These are phyloP conservation scores for Curvularia verruculosa DNA, from an alignment of 2,329 filamentous ascomycete genomes.

Conservation along the genomic window DNA sequence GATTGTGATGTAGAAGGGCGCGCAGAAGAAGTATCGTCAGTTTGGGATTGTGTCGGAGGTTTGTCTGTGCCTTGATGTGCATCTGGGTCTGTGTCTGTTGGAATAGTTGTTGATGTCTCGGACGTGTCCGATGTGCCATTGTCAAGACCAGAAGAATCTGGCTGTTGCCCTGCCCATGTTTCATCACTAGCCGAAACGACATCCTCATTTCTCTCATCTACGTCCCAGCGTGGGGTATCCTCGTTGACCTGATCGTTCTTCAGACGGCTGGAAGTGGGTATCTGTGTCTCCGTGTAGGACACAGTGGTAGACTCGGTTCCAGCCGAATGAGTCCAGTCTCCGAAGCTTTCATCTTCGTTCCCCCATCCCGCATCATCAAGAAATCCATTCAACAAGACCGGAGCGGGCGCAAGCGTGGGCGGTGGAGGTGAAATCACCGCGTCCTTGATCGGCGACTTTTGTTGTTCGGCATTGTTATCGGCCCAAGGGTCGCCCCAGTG, in stretches of 20 bases:
- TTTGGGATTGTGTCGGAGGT: slow-evolving; percentile 12
- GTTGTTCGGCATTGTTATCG: slow-evolving; percentile 38
- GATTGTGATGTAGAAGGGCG: slow-evolving; percentile 46
- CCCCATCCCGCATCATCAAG: slow-evolving; percentile 48
- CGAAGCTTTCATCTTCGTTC: slow-evolving; percentile 37
- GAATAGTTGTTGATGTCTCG: slow-evolving; percentile 42
- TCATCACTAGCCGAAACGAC: slow-evolving; percentile 7
- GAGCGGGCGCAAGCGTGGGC: slow-evolving; percentile 19
- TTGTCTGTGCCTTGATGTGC: slow-evolving; percentile 8
- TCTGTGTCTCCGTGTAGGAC: slow-evolving; percentile 4
- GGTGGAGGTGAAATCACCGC: slow-evolving; percentile 30
- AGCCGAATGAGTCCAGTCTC: slow-evolving; percentile 36
- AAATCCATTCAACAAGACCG: slow-evolving; percentile 38
- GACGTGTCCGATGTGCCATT: slow-evolving; percentile 37
- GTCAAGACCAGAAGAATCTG: slow-evolving; percentile 17
- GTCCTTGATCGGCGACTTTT: slow-evolving; percentile 30
- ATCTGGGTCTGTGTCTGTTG: slow-evolving; percentile 28
- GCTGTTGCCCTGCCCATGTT: slow-evolving; percentile 19
- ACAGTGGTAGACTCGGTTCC: slow-evolving; percentile 7
- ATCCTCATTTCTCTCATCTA: background rate
- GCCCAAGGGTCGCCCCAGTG: slow-evolving; percentile 53
- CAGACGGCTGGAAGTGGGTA: background rate
- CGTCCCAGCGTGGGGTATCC: slow-evolving; percentile 13
- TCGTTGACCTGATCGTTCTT: background rate
- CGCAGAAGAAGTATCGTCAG: slow-evolving; percentile 42